phyloP scores from a whole-genome alignment of 2,329 filamentous ascomycete species.

The Trichoderma cornu-damae region DNA sequence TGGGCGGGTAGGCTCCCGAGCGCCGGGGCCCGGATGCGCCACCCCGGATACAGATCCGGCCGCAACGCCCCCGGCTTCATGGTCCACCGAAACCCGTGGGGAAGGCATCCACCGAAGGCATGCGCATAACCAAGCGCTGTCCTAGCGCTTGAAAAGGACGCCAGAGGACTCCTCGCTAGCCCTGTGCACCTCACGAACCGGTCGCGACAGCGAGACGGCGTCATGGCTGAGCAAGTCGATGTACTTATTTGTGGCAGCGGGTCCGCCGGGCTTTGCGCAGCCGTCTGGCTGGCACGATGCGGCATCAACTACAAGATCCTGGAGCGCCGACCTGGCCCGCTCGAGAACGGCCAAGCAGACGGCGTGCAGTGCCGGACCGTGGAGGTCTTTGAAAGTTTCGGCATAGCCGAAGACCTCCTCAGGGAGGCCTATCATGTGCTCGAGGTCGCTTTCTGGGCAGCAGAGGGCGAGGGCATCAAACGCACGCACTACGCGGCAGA shows the following conservation, averaged over 20 bases:
- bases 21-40: background rate
- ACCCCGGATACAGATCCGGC: background rate
- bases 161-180: background rate
- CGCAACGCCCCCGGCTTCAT: background rate
- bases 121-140: background rate
- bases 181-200: background rate
- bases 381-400: background rate
- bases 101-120: background rate
- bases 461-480: background rate
- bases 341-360: background rate
- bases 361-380: background rate
- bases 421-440: constrained; percentile 4
- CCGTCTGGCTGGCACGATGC: background rate
- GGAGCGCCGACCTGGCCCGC: background rate
- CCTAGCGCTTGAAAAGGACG: background rate
- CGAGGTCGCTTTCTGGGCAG: background rate
- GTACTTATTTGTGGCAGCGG: constrained; percentile 4
- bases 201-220: background rate
- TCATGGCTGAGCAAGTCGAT: constrained; percentile 5
- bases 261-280: constrained; percentile 1
- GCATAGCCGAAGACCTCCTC: background rate
- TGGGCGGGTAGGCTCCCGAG: background rate
- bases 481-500: background rate
- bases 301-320: background rate
- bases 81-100: background rate